Evolutionary conservation across 1,284 basidiomycete species (phyloP).

Genomic region (Schizophyllum commune): DNA sequence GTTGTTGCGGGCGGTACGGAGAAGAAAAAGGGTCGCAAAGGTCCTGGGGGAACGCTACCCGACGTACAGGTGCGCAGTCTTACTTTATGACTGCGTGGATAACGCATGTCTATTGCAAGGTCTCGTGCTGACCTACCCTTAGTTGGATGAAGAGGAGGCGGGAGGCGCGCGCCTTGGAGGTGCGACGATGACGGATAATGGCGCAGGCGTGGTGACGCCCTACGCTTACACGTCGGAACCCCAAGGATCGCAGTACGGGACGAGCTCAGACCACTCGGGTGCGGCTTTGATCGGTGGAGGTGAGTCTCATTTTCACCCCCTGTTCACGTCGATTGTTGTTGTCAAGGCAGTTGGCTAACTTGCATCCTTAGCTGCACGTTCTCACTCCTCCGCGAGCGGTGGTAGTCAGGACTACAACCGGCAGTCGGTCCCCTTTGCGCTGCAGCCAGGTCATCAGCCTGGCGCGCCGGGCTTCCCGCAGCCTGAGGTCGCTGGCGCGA

Average conservation of each 20-base stretch:
- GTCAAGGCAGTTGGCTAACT: not conserved
- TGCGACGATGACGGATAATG: not conserved
- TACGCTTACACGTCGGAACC: conserved; percentile 8
- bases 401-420: not conserved
- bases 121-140: conserved; percentile 14
- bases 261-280: not conserved
- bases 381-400: not conserved
- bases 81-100: not conserved
- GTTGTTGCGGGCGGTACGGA: conserved; percentile 2
- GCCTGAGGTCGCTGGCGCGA: not conserved
- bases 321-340: not conserved
- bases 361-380: not conserved
- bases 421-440: not conserved
- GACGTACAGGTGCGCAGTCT: not conserved
- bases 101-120: conserved; percentile 7
- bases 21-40: not conserved
- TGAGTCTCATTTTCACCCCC: not conserved
- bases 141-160: conserved; percentile 12
- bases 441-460: not conserved
- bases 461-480: not conserved
- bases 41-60: not conserved
- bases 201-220: conserved; percentile 13
- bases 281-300: not conserved
- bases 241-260: not conserved
- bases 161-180: conserved; percentile 10